Percentiles rank a stretch among this genome's conserved stretches.
Conservation (phyloP, 306 rosid species). For the Hippophae gyantsensis region DNA sequence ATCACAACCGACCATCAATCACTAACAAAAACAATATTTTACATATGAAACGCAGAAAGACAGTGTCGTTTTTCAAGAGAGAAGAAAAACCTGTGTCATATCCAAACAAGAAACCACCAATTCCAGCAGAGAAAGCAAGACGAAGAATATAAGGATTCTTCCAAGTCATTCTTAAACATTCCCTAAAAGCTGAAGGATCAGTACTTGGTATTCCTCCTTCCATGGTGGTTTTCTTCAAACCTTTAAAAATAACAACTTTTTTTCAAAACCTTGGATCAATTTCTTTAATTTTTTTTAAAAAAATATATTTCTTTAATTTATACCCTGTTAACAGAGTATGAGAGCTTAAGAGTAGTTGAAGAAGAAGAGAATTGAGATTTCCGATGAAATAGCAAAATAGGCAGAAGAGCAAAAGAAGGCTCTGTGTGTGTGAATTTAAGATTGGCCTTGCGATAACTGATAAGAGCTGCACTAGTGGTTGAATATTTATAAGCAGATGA, state of each 20-base stretch:
- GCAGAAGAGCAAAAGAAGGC: background rate
- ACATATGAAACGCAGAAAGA: background rate
- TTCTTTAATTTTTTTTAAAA: background rate
- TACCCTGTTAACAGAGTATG: background rate
- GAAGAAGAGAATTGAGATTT: background rate
- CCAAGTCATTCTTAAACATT: slow-evolving; percentile 49
- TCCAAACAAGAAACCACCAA: slow-evolving; percentile 62
- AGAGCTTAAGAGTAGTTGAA: background rate
- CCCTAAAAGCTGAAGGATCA: slow-evolving; percentile 53
- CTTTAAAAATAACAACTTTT: background rate
- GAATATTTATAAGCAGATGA: too few relatives aligned
- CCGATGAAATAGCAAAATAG: background rate
- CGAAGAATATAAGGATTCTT: slow-evolving; percentile 62
- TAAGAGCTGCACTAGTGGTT: too few relatives aligned
- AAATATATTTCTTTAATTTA: background rate
- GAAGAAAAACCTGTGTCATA: slow-evolving; percentile 41
- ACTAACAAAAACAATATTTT: background rate
- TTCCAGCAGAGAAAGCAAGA: slow-evolving; percentile 62
- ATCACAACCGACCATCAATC: background rate
- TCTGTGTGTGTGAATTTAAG: background rate
- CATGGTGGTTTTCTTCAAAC: slow-evolving; percentile 23
- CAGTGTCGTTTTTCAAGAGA: background rate
- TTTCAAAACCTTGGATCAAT: background rate
- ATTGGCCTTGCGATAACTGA: background rate
- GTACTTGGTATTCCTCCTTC: slow-evolving; percentile 43